Percentiles rank a stretch among this genome's conserved stretches.
phyloP scores from a whole-genome alignment of 768 basidiomycete species.

The Pulveroboletus sp. region DNA sequence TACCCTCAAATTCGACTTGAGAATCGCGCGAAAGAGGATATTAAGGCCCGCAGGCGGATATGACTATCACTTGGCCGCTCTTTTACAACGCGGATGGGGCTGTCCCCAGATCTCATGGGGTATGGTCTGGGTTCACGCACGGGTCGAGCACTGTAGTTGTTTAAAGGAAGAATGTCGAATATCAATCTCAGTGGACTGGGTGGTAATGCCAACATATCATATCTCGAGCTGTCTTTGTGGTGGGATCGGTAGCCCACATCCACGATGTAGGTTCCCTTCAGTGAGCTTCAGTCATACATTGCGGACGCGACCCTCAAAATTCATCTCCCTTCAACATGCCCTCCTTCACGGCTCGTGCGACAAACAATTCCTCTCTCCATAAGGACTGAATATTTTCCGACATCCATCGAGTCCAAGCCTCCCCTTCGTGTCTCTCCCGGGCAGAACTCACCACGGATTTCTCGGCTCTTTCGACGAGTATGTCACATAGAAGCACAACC shows the following conservation, averaged over 20 bases:
- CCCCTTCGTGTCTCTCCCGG: background rate
- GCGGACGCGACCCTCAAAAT: constrained; percentile 33
- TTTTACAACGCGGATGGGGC: constrained; percentile 5
- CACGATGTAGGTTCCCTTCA: no score
- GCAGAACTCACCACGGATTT: background rate
- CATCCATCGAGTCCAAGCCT: constrained; percentile 33
- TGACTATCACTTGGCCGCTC: constrained; percentile 3
- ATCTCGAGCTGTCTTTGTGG: no score
- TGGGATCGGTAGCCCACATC: no score
- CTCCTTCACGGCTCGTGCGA: constrained; percentile 44
- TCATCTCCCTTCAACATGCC: constrained; percentile 44
- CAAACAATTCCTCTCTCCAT: constrained; percentile 58
- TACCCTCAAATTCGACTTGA: background rate
- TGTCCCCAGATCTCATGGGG: background rate
- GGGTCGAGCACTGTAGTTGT: no score
- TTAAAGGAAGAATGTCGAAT: no score
- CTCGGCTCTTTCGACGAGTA: constrained; percentile 33
- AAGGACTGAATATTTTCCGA: constrained; percentile 40
- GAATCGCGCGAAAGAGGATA: background rate
- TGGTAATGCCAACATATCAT: no score
- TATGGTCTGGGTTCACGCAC: no score
- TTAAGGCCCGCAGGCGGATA: background rate
- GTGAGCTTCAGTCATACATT: background rate
- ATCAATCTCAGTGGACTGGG: no score
- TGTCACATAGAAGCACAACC: constrained; percentile 37